A percentile compares a stretch with the other conserved stretches of the same genome.
Evolutionary conservation across 345 rosid species (phyloP).

Genomic region (Melastoma malabathricum): DNA sequence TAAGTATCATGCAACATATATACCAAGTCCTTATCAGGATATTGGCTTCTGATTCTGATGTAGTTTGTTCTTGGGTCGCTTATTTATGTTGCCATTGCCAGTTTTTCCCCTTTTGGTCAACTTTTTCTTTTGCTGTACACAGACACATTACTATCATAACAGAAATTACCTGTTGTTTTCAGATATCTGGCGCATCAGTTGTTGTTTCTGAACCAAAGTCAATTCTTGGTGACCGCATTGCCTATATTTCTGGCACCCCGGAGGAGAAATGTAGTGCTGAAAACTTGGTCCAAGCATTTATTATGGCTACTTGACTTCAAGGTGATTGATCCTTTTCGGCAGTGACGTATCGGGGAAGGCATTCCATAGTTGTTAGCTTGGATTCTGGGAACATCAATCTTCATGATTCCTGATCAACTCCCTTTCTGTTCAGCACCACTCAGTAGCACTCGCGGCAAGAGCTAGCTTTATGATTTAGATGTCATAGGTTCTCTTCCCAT

Average conservation of each 20-base stretch:
- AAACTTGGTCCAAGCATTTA: conserved; percentile 94
- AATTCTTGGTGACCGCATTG: conserved; percentile 68
- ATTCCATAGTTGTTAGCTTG: conserved; percentile 13
- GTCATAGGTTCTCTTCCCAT: conserved; percentile 1
- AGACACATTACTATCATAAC: not conserved
- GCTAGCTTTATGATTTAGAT: conserved; percentile 5
- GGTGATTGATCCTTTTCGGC: conserved; percentile 19
- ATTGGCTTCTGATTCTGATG: too few relatives aligned
- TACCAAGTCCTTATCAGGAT: too few relatives aligned
- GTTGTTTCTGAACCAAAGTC: conserved; percentile 79
- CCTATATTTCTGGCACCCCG: conserved; percentile 74
- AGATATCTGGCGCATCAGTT: conserved; percentile 97
- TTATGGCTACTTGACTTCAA: conserved; percentile 60
- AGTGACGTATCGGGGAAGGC: conserved; percentile 23
- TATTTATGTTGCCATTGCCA: too few relatives aligned
- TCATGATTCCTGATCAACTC: conserved; percentile 1
- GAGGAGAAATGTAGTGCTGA: conserved; percentile 89
- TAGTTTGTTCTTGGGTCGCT: too few relatives aligned
- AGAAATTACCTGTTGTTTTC: conserved; percentile 18
- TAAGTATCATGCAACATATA: too few relatives aligned
- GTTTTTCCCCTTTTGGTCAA: too few relatives aligned
- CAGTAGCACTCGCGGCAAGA: conserved; percentile 1
- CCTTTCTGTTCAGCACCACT: conserved; percentile 2
- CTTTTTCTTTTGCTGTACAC: not conserved
- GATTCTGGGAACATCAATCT: conserved; percentile 1